Conservation (phyloP, 139 green algal genomes). For the Chlamydomonas schloesseri region DNA sequence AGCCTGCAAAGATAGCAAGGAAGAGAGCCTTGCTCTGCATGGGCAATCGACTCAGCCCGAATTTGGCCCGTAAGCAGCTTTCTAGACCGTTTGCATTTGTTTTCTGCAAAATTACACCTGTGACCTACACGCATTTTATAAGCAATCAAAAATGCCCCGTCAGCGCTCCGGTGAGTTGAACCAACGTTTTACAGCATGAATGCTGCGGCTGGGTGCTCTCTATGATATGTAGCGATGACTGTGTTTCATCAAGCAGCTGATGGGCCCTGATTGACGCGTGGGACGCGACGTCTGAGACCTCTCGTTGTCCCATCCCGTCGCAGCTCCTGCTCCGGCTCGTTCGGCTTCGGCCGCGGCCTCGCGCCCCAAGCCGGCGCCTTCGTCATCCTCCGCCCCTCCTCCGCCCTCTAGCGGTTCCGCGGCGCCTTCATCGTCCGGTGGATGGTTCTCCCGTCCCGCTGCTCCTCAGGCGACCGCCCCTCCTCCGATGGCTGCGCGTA, state of each 20-base stretch:
- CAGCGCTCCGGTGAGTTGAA: constrained; percentile 13
- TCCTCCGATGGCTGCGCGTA: constrained; percentile 13
- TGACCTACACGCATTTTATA: not conserved
- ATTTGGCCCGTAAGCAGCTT: too few species aligned
- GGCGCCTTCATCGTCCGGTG: constrained; percentile 27
- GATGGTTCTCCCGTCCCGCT: constrained; percentile 46
- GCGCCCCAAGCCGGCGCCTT: constrained; percentile 44
- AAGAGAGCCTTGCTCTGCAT: too few species aligned
- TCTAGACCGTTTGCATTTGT: too few species aligned
- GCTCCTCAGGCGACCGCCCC: constrained; percentile 33
- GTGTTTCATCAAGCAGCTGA: too few species aligned
- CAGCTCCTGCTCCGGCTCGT: constrained; percentile 36
- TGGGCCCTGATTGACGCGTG: too few species aligned
- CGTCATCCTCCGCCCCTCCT: constrained; percentile 16
- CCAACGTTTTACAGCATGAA: not conserved
- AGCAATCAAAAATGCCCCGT: constrained; percentile 31
- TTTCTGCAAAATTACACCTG: too few species aligned
- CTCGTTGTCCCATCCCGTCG: not conserved
- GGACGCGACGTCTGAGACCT: too few species aligned
- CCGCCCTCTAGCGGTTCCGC: not conserved
- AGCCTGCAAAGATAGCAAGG: too few species aligned
- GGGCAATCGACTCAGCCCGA: too few species aligned
- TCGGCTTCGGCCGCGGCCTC: constrained; percentile 42
- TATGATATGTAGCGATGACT: not conserved
- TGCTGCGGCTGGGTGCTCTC: not conserved